These are phyloP conservation scores for Oleoguttula mirabilis DNA, from an alignment of 495 filamentous ascomycete genomes.

Conservation along the genomic window DNA sequence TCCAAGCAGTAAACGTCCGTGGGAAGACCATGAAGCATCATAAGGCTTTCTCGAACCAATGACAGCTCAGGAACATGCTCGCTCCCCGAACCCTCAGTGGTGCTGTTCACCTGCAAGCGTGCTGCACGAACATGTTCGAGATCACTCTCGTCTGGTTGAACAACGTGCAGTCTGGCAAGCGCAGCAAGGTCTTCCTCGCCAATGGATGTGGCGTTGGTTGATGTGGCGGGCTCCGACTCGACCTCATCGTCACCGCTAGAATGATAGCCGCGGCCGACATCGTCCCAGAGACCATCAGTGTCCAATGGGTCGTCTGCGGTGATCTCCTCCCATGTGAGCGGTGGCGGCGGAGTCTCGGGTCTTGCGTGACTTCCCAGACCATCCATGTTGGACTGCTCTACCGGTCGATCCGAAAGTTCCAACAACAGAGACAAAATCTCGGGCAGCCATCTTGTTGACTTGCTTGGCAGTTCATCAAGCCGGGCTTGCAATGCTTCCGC, in stretches of 20 bases:
- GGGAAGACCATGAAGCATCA: conserved; percentile 71
- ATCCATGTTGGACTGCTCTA: conserved; percentile 53
- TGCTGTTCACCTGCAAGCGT: not conserved
- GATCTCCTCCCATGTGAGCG: conserved; percentile 64
- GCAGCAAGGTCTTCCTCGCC: conserved; percentile 10
- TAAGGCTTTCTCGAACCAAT: conserved; percentile 62
- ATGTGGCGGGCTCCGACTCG: conserved; percentile 22
- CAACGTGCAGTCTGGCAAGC: conserved; percentile 26
- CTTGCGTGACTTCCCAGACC: conserved; percentile 25
- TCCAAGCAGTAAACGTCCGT: conserved; percentile 62
- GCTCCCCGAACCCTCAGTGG: conserved; percentile 23
- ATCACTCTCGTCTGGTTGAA: conserved; percentile 29
- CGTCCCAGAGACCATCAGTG: conserved; percentile 64
- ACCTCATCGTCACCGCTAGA: conserved; percentile 39
- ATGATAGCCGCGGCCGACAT: conserved; percentile 57
- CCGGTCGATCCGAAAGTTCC: conserved; percentile 70
- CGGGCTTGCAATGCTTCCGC: conserved; percentile 62
- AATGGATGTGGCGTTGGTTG: conserved; percentile 13
- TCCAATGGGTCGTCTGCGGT: conserved; percentile 59
- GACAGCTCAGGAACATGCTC: conserved; percentile 60
- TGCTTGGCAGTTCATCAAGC: conserved; percentile 44
- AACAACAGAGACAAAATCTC: conserved; percentile 72
- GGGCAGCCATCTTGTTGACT: conserved; percentile 53
- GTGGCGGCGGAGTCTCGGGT: conserved; percentile 20
- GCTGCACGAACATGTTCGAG: conserved; percentile 37